phyloP scores from a whole-genome alignment of 805 yeast species.

The Candida suzukii region DNA sequence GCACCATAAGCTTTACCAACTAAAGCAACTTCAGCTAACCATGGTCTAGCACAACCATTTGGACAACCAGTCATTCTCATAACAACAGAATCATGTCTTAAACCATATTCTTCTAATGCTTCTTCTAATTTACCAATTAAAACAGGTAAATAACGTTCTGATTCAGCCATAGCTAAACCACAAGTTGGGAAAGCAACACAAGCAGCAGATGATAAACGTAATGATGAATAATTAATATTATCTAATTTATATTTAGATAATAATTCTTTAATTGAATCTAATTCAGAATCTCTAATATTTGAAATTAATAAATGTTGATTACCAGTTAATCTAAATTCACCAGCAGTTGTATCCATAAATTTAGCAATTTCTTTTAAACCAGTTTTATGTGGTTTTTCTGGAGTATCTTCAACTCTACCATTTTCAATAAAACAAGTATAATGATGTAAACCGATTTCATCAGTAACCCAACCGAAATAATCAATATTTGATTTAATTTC shows the following conservation, averaged over 20 bases:
- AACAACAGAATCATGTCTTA: conserved; percentile 88
- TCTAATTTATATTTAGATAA: conserved; percentile 74
- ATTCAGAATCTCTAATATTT: conserved; percentile 61
- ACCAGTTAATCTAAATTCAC: conserved; percentile 91
- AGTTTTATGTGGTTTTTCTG: conserved; percentile 81
- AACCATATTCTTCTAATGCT: conserved; percentile 85
- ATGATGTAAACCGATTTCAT: conserved; percentile 77
- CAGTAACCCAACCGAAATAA: conserved; percentile 89
- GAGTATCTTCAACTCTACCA: conserved; percentile 92
- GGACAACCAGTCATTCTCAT: conserved; percentile 99
- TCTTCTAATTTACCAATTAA: conserved; percentile 75
- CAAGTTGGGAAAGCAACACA: conserved; percentile 99
- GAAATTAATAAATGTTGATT: conserved; percentile 87
- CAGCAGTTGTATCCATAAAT: conserved; percentile 55
- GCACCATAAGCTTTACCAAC: conserved; percentile 95
- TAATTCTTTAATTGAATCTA: conserved; percentile 53
- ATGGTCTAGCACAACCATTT: conserved; percentile 97
- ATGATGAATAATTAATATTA: conserved; percentile 73
- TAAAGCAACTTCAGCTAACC: conserved; percentile 94
- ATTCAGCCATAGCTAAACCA: conserved; percentile 98
- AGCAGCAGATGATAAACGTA: conserved; percentile 87
- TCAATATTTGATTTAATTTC: conserved; percentile 84
- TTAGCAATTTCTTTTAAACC: conserved; percentile 79
- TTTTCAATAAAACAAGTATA: conserved; percentile 93
- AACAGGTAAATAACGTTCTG: conserved; percentile 85